These are phyloP conservation scores for Mycena olivaceomarginata DNA, from an alignment of 768 basidiomycete genomes.

Conservation along the genomic window DNA sequence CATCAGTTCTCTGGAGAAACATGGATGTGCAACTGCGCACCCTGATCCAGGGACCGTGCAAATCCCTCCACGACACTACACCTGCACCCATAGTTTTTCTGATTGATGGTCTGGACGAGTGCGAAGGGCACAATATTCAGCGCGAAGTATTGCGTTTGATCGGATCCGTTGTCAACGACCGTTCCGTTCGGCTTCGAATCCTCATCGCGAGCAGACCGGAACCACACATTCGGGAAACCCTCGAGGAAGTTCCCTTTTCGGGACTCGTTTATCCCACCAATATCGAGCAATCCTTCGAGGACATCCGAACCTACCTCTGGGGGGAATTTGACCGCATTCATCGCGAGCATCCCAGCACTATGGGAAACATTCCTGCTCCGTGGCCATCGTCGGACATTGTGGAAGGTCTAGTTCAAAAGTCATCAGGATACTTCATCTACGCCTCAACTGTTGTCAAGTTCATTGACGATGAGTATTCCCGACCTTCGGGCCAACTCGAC, in stretches of 20 bases:
- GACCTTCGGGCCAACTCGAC: too few relatives aligned
- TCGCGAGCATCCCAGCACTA: background rate
- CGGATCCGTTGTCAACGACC: background rate
- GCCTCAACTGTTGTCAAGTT: too few relatives aligned
- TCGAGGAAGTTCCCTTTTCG: background rate
- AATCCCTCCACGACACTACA: background rate
- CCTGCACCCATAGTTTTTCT: background rate
- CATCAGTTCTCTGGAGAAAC: background rate
- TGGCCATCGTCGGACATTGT: background rate
- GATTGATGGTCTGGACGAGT: background rate
- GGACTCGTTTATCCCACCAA: background rate
- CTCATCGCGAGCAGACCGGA: background rate
- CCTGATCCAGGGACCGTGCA: background rate
- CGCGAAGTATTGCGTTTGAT: too few relatives aligned
- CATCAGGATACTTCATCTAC: background rate
- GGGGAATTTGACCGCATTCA: background rate
- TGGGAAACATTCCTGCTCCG: background rate
- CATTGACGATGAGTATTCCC: too few relatives aligned
- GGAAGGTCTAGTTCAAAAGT: background rate
- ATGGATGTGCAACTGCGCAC: background rate
- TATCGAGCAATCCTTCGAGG: too few relatives aligned
- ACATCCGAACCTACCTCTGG: background rate
- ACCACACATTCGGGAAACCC: background rate
- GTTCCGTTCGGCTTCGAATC: background rate
- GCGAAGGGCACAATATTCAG: background rate